phyloP scores from a whole-genome alignment of 805 yeast species.

The Nakazawaea sp. region DNA sequence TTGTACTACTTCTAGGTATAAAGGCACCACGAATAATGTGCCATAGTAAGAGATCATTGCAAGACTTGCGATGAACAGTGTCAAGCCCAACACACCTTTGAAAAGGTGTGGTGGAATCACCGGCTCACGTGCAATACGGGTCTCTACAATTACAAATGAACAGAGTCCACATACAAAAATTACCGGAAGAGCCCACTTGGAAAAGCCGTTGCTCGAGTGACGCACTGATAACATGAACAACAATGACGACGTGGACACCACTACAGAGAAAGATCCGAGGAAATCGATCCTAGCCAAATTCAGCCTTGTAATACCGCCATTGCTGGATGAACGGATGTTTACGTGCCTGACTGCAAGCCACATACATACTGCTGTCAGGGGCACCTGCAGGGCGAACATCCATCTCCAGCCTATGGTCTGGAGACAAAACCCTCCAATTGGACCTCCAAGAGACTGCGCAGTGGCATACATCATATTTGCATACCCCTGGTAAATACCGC shows the following conservation, averaged over 20 bases:
- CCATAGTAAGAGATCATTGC: constrained; percentile 30
- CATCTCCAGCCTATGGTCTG: constrained; percentile 35
- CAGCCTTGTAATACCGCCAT: constrained; percentile 6
- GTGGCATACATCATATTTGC: constrained; percentile 31
- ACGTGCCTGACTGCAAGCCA: constrained; percentile 22
- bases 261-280: constrained; percentile 31
- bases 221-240: constrained; percentile 25
- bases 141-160: constrained; percentile 27
- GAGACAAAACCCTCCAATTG: constrained; percentile 33
- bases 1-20: constrained; percentile 37
- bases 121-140: constrained; percentile 26
- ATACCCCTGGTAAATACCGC: constrained; percentile 49
- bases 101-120: constrained; percentile 32
- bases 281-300: constrained; percentile 32
- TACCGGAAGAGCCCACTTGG: neutral
- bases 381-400: constrained; percentile 36
- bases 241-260: constrained; percentile 25
- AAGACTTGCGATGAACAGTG: constrained; percentile 29
- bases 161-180: constrained; percentile 12
- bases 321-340: constrained; percentile 20
- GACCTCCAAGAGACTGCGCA: constrained; percentile 37
- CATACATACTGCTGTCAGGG: constrained; percentile 23
- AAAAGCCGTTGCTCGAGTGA: neutral
- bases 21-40: constrained; percentile 29
- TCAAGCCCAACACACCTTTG: constrained; percentile 30